Conservation (phyloP, 805 yeast species). For the Hanseniaspora occidentalis region DNA sequence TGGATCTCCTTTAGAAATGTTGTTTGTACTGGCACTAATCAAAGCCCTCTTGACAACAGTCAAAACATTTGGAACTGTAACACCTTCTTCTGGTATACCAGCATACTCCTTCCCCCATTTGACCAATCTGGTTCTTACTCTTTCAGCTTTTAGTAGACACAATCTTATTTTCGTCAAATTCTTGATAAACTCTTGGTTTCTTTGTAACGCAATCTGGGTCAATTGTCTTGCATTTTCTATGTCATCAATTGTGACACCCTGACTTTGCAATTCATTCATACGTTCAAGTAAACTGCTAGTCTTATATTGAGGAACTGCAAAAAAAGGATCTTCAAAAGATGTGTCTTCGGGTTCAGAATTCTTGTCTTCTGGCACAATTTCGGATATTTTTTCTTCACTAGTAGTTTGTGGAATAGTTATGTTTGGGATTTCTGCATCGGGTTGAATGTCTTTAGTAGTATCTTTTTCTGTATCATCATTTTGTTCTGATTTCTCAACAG, state of each 20-base stretch:
- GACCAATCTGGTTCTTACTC: slow-evolving; percentile 54
- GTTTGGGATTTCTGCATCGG: slow-evolving; percentile 8
- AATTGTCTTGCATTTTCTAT: slow-evolving; percentile 63
- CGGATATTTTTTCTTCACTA: neutral
- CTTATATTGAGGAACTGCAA: slow-evolving; percentile 41
- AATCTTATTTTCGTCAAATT: slow-evolving; percentile 61
- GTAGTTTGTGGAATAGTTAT: neutral
- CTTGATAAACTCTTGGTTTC: slow-evolving; percentile 76
- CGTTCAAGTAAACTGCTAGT: slow-evolving; percentile 7
- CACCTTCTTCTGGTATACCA: slow-evolving; percentile 42
- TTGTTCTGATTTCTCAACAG: slow-evolving; percentile 6
- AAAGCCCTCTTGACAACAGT: slow-evolving; percentile 25
- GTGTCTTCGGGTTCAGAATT: slow-evolving; percentile 10
- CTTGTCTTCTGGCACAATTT: neutral
- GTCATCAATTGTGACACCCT: slow-evolving; percentile 36
- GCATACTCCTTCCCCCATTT: slow-evolving; percentile 83
- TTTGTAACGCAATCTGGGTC: slow-evolving; percentile 67
- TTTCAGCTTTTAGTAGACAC: slow-evolving; percentile 67
- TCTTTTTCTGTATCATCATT: slow-evolving; percentile 3
- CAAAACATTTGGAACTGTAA: slow-evolving; percentile 25
- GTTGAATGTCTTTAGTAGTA: slow-evolving; percentile 6
- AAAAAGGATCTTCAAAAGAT: slow-evolving; percentile 46
- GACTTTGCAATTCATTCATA: slow-evolving; percentile 25
- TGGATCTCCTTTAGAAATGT: slow-evolving; percentile 22
- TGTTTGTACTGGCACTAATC: slow-evolving; percentile 25